Conservation (phyloP, 306 rosid genomes). For the Rosa persica region DNA sequence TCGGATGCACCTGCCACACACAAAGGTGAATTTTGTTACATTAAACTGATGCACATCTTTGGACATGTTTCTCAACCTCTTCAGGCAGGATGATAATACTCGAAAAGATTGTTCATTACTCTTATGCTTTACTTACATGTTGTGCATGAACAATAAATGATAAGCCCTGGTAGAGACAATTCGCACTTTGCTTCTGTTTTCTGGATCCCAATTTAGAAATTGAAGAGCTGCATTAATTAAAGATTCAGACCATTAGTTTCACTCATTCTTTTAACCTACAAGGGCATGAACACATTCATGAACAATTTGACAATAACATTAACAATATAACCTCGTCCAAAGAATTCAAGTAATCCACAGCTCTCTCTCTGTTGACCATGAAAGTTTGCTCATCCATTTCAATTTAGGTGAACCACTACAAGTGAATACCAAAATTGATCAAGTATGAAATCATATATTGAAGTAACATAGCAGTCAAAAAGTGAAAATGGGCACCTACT, state of each 20-base stretch:
- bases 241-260: not conserved
- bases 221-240: slow-evolving; percentile 59
- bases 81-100: slow-evolving; percentile 7
- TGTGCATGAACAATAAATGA: slow-evolving; percentile 90
- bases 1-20: slow-evolving; percentile 83
- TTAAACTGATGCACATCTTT: slow-evolving; percentile 27
- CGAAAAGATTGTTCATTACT: not conserved
- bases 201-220: slow-evolving; percentile 79
- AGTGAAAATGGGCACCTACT: slow-evolving; percentile 30
- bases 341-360: slow-evolving; percentile 86
- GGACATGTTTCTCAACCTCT: not conserved
- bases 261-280: not conserved
- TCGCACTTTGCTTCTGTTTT: slow-evolving; percentile 74
- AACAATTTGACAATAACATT: not conserved
- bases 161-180: slow-evolving; percentile 86
- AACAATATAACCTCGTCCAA: slow-evolving; percentile 55
- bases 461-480: not conserved
- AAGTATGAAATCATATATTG: not conserved
- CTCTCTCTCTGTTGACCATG: slow-evolving; percentile 81
- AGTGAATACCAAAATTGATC: not conserved
- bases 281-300: not conserved
- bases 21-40: slow-evolving; percentile 52
- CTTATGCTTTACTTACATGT: slow-evolving; percentile 62
- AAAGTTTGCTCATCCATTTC: slow-evolving; percentile 85
- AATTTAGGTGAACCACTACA: slow-evolving; percentile 91